Evolutionary conservation across 805 yeast species (phyloP).

Genomic region (Maudiozyma barnettii): DNA sequence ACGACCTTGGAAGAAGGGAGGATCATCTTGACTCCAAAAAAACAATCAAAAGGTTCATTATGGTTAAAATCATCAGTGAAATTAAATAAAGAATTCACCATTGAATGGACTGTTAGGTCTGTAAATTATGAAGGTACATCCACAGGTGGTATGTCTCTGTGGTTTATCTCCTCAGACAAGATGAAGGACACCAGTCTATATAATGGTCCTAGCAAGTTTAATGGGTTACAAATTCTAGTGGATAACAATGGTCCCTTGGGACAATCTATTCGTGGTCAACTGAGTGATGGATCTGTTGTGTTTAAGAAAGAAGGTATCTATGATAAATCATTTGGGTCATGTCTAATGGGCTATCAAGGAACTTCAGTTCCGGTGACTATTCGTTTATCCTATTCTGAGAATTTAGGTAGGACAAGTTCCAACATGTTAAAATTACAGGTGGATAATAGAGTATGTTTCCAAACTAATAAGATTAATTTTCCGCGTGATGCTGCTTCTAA

Average conservation of each 20-base stretch:
- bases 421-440: constrained; percentile 50
- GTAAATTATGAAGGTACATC: constrained; percentile 40
- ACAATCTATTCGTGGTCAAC: constrained; percentile 46
- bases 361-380: constrained; percentile 62
- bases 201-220: constrained; percentile 50
- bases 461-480: constrained; percentile 46
- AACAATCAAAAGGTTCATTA: constrained; percentile 35
- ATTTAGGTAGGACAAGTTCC: constrained; percentile 17
- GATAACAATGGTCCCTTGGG: constrained; percentile 43
- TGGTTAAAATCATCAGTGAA: constrained; percentile 33
- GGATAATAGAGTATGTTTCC: constrained; percentile 64
- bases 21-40: constrained; percentile 41
- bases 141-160: constrained; percentile 49
- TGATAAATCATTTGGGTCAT: constrained; percentile 41
- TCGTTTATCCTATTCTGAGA: constrained; percentile 48
- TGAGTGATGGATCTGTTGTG: constrained; percentile 47
- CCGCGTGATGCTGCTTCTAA: constrained; percentile 20
- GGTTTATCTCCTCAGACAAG: constrained; percentile 34
- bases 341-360: constrained; percentile 50
- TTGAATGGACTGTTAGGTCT: constrained; percentile 57
- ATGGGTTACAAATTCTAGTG: constrained; percentile 56
- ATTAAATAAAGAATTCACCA: constrained; percentile 38
- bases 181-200: constrained; percentile 30
- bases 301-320: constrained; percentile 22
- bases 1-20: constrained; percentile 44